Evolutionary conservation across 2,329 filamentous ascomycete genomes (phyloP).

Genomic region (Colletotrichum caudatum): DNA sequence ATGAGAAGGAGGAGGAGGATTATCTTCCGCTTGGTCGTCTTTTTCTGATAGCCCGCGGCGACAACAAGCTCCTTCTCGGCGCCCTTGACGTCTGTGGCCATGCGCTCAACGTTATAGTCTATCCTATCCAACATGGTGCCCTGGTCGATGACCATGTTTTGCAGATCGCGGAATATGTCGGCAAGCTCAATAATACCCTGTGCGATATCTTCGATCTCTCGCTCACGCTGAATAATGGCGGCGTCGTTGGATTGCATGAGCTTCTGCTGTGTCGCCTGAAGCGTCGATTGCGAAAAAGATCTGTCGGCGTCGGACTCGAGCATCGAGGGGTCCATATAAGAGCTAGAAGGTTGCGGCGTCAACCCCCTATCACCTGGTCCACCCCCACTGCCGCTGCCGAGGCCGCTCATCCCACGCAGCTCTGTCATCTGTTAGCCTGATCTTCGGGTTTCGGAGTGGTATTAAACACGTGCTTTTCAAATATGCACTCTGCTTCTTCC

Average conservation of each 20-base stretch:
- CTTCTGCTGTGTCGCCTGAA: slow-evolving; percentile 81
- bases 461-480: slow-evolving; percentile 78
- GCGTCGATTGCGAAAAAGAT: slow-evolving; percentile 88
- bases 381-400: slow-evolving; percentile 64
- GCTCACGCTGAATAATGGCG: slow-evolving; percentile 89
- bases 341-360: slow-evolving; percentile 61
- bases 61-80: slow-evolving; percentile 93
- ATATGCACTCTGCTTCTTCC: slow-evolving; percentile 98
- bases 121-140: slow-evolving; percentile 93
- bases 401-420: slow-evolving; percentile 77
- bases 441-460: not conserved
- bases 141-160: slow-evolving; percentile 94
- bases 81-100: slow-evolving; percentile 92
- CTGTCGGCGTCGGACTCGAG: slow-evolving; percentile 95
- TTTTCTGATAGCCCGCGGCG: slow-evolving; percentile 89
- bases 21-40: slow-evolving; percentile 89
- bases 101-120: slow-evolving; percentile 97
- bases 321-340: slow-evolving; percentile 85
- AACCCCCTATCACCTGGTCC: slow-evolving; percentile 63
- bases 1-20: slow-evolving; percentile 89
- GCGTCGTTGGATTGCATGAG: slow-evolving; percentile 81
- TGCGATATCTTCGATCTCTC: slow-evolving; percentile 97
- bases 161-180: slow-evolving; percentile 95
- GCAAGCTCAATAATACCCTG: slow-evolving; percentile 97
- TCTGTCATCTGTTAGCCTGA: slow-evolving; percentile 60